Percentiles rank a stretch among this genome's conserved stretches.
Conservation (phyloP, 108 stramenopile species). For the Bacterosira constricta region DNA sequence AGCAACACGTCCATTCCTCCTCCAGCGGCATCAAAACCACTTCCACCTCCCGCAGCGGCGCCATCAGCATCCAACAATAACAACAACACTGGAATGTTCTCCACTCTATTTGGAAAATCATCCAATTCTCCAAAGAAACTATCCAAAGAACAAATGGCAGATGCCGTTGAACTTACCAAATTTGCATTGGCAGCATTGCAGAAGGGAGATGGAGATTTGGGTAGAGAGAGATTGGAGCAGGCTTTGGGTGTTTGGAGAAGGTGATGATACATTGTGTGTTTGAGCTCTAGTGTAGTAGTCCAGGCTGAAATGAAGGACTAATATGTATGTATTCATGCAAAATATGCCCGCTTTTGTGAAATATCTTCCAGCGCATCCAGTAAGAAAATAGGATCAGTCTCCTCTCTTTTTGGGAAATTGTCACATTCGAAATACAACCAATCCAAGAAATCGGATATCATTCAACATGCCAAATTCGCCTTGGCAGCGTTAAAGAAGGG, state of each 20-base stretch:
- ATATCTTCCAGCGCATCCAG: background rate
- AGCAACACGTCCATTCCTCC: conserved; percentile 16
- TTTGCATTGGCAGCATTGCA: conserved; percentile 86
- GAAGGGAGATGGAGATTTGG: conserved; percentile 75
- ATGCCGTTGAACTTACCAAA: conserved; percentile 81
- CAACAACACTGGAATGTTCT: conserved; percentile 25
- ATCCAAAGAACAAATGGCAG: conserved; percentile 68
- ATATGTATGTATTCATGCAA: too few species aligned
- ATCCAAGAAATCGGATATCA: conserved; percentile 70
- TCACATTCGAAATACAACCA: conserved; percentile 16
- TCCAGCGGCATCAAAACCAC: conserved; percentile 21
- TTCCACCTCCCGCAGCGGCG: conserved; percentile 52
- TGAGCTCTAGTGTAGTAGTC: background rate
- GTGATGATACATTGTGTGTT: conserved; percentile 2
- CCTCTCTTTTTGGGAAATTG: conserved; percentile 20
- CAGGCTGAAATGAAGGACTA: too few species aligned
- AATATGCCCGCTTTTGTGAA: too few species aligned
- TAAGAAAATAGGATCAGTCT: conserved; percentile 15
- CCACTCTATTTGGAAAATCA: conserved; percentile 21
- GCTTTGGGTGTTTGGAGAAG: conserved; percentile 56
- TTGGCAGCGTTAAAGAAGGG: conserved; percentile 76
- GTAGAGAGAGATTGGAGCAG: conserved; percentile 75
- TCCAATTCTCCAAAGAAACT: conserved; percentile 23
- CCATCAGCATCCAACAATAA: conserved; percentile 27
- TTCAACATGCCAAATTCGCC: conserved; percentile 80